These are phyloP conservation scores for Penicillium sclerotiorum DNA, from an alignment of 2,329 filamentous ascomycete genomes.

Conservation along the genomic window DNA sequence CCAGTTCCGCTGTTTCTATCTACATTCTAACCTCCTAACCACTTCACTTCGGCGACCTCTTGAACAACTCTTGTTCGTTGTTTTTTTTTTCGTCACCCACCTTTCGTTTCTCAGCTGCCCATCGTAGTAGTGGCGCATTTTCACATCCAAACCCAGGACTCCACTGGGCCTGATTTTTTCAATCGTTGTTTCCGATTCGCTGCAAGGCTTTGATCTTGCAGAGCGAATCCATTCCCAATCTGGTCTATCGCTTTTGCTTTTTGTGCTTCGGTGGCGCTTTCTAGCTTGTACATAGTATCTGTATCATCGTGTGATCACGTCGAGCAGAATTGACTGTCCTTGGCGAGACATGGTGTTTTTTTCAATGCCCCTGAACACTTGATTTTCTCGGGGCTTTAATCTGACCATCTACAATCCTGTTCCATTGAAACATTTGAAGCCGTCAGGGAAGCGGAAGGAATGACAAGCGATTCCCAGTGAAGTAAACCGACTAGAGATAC, in stretches of 20 bases:
- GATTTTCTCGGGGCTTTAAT: too few relatives aligned
- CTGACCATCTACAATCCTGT: too few relatives aligned
- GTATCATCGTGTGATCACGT: constrained; percentile 16
- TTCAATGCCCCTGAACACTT: background rate
- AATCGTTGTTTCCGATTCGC: constrained; percentile 10
- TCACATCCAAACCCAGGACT: background rate
- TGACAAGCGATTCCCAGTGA: too few relatives aligned
- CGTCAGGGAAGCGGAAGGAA: too few relatives aligned
- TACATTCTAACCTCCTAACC: constrained; percentile 1
- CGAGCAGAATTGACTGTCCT: constrained; percentile 9
- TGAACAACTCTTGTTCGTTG: background rate
- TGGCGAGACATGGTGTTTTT: constrained; percentile 3
- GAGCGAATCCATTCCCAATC: background rate
- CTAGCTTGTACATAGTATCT: constrained; percentile 17
- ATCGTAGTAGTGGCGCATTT: constrained; percentile 3
- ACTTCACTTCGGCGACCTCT: background rate
- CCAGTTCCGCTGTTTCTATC: background rate
- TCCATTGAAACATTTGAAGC: too few relatives aligned
- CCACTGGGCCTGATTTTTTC: constrained; percentile 6
- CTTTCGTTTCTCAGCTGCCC: constrained; percentile 5
- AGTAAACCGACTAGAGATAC: too few relatives aligned
- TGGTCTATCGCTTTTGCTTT: constrained; percentile 3
- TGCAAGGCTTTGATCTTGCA: background rate
- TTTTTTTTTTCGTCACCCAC: background rate
- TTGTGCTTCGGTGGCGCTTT: constrained; percentile 11